Percentiles rank a stretch among this genome's conserved stretches.
phyloP scores from a whole-genome alignment of 306 rosid genomes.

The Inga laurina region DNA sequence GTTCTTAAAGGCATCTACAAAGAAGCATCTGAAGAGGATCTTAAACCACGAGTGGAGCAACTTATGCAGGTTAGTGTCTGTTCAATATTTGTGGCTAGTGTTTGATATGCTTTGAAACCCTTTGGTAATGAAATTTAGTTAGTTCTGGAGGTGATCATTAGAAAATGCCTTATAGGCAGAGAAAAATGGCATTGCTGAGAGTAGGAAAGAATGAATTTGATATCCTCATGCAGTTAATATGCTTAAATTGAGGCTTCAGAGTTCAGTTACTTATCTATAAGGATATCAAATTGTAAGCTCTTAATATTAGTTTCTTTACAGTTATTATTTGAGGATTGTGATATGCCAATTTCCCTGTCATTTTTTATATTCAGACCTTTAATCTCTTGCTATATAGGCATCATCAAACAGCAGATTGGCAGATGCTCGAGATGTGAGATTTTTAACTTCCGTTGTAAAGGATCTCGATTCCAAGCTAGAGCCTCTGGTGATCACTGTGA shows the following conservation, averaged over 20 bases:
- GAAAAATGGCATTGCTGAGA: background rate
- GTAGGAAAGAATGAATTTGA: conserved; percentile 1
- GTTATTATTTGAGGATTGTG: background rate
- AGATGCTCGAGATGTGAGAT: conserved; percentile 63
- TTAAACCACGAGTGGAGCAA: conserved; percentile 54
- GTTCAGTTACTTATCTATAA: background rate
- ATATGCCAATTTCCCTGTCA: background rate
- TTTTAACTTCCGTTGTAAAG: conserved; percentile 55
- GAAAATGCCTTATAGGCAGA: background rate
- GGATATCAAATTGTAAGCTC: conserved; percentile 8
- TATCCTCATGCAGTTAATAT: conserved; percentile 17
- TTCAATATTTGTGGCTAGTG: background rate
- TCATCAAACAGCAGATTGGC: conserved; percentile 45
- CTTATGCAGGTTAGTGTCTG: conserved; percentile 58
- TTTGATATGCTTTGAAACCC: background rate
- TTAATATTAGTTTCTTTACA: background rate
- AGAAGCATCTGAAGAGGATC: conserved; percentile 55
- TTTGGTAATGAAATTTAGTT: background rate
- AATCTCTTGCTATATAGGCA: conserved; percentile 42
- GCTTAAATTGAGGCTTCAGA: background rate
- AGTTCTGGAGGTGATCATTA: background rate
- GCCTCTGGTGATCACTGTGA: conserved; percentile 38
- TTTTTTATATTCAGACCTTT: conserved; percentile 12
- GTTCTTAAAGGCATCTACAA: conserved; percentile 61
- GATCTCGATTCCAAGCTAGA: conserved; percentile 61